Evolutionary conservation across 2,329 filamentous ascomycete species (phyloP).

Genomic region (Mycosphaerella sp.): DNA sequence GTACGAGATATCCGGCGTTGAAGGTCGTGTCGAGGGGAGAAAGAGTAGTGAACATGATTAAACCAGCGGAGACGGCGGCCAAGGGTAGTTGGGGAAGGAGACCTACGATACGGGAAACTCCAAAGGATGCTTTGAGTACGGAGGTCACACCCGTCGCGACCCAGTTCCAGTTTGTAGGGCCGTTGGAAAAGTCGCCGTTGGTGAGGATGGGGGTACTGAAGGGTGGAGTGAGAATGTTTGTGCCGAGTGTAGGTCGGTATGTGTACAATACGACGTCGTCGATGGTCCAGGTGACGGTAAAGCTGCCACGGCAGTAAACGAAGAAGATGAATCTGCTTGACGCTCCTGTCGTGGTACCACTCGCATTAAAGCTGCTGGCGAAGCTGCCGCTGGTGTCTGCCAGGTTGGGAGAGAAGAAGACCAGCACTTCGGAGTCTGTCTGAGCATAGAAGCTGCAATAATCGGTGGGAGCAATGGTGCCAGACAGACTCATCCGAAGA

Average conservation of each 20-base stretch:
- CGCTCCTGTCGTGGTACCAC: not conserved
- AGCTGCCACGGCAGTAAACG: slow-evolving; percentile 1
- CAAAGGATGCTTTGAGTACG: not conserved
- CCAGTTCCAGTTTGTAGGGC: not conserved
- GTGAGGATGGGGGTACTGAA: not conserved
- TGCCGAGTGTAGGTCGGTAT: not conserved
- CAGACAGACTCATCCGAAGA: not conserved
- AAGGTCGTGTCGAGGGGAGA: not conserved
- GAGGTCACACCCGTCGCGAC: not conserved
- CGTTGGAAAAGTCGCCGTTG: slow-evolving; percentile 1
- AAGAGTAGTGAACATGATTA: not conserved
- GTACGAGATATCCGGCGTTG: slow-evolving; percentile 1
- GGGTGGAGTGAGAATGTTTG: not conserved
- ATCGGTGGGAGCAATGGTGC: not conserved
- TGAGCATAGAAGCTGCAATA: slow-evolving; percentile 1
- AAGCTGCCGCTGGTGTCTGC: not conserved
- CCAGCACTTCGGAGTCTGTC: not conserved
- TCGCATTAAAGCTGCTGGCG: slow-evolving; percentile 2
- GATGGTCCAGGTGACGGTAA: slow-evolving; percentile 3
- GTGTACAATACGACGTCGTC: not conserved
- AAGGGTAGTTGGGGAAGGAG: not conserved
- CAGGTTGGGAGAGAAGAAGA: slow-evolving; percentile 1
- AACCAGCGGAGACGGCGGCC: not conserved
- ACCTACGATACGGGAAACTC: not conserved
- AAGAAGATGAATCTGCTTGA: slow-evolving; percentile 3